Percentiles rank a stretch among this genome's conserved stretches.
phyloP scores from a whole-genome alignment of 2,329 filamentous ascomycete genomes.

The Penicillium aurantiogriseum region DNA sequence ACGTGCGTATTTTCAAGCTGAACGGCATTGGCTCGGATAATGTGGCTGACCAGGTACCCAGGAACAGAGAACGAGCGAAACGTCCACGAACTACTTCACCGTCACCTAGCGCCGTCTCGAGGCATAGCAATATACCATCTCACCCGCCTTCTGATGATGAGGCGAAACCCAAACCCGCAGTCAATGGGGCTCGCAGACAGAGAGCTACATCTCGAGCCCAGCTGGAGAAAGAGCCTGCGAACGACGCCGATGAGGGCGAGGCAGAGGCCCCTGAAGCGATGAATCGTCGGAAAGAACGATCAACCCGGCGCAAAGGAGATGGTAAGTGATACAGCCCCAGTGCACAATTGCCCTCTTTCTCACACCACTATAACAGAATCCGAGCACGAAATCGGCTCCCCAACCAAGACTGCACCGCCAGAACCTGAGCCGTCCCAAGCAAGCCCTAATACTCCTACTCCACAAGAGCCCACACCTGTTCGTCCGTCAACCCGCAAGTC shows the following conservation, averaged over 20 bases:
- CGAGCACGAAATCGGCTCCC: constrained; percentile 65
- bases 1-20: constrained; percentile 63
- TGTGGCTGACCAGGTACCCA: constrained; percentile 43
- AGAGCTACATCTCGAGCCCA: constrained; percentile 57
- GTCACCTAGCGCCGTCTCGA: constrained; percentile 61
- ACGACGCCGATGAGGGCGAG: constrained; percentile 63
- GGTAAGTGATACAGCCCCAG: constrained; percentile 52
- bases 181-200: constrained; percentile 55
- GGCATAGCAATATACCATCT: constrained; percentile 46
- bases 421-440: constrained; percentile 42
- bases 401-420: constrained; percentile 43
- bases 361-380: constrained; percentile 57
- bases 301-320: constrained; percentile 76
- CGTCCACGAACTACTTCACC: constrained; percentile 79
- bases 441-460: constrained; percentile 45
- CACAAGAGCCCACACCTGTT: constrained; percentile 36
- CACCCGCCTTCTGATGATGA: constrained; percentile 66
- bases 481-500: constrained; percentile 58
- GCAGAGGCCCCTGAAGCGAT: constrained; percentile 70
- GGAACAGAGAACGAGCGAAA: constrained; percentile 70
- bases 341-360: constrained; percentile 16
- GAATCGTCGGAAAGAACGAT: constrained; percentile 76
- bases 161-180: constrained; percentile 40
- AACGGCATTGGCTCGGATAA: constrained; percentile 18
- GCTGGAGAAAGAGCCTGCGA: constrained; percentile 47